Conservation (phyloP, 2,329 filamentous ascomycete genomes). For the Fusarium tricinctum region DNA sequence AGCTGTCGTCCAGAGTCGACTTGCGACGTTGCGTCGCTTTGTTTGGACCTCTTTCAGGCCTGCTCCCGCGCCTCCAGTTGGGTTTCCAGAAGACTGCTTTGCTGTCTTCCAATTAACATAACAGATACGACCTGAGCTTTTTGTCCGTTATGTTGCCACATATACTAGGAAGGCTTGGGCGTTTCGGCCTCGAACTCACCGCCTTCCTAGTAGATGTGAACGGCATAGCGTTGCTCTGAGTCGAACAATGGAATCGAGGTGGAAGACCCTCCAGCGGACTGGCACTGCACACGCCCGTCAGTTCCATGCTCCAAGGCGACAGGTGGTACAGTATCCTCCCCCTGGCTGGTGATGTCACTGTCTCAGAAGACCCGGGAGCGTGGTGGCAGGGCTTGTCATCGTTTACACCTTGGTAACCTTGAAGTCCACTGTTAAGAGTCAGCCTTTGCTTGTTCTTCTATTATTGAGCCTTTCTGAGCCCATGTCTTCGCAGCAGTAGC, state of each 20-base stretch:
- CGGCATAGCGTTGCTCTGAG: constrained; percentile 26
- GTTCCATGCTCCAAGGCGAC: constrained; percentile 35
- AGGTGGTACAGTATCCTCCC: constrained; percentile 26
- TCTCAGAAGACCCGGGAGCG: constrained; percentile 41
- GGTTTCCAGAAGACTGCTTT: constrained; percentile 10
- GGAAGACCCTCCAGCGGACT: constrained; percentile 36
- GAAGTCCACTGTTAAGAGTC: constrained; percentile 3
- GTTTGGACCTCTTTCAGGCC: constrained; percentile 8
- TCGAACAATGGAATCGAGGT: constrained; percentile 34
- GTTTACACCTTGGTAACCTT: constrained; percentile 9
- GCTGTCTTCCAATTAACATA: constrained; percentile 15
- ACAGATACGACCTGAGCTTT: constrained; percentile 16
- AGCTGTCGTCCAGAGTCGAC: constrained; percentile 21
- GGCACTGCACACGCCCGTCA: constrained; percentile 29
- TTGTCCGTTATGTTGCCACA: constrained; percentile 13
- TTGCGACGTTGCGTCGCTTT: constrained; percentile 21
- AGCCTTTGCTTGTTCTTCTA: constrained; percentile 12
- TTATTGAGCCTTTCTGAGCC: constrained; percentile 12
- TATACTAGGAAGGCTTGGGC: constrained; percentile 20
- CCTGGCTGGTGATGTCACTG: constrained; percentile 47
- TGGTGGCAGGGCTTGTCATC: constrained; percentile 44
- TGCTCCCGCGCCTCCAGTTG: constrained; percentile 19
- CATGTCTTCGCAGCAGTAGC: constrained; percentile 2
- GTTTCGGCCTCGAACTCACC: constrained; percentile 37
- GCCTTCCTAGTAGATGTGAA: constrained; percentile 37